phyloP scores from a whole-genome alignment of 257 asterid species.

The Nicotiana sylvestris region DNA sequence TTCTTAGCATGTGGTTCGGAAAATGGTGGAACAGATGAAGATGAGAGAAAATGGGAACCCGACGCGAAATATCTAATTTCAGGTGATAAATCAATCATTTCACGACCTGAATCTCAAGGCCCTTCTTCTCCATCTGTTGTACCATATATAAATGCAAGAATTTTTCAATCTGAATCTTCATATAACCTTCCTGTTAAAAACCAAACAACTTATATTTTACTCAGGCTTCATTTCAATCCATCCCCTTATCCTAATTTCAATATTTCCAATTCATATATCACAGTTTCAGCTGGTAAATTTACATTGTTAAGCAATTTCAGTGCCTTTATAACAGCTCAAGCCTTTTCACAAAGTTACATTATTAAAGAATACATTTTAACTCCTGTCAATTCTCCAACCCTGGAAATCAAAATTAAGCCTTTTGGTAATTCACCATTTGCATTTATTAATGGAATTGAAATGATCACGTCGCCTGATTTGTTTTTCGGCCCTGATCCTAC shows the following conservation, averaged over 20 bases:
- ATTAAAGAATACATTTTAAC: conserved; percentile 68
- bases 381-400: conserved; percentile 29
- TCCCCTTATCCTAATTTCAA: conserved; percentile 59
- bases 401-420: conserved; percentile 58
- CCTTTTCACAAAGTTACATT: conserved; percentile 74
- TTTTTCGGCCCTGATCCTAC: conserved; percentile 41
- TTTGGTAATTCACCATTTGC: conserved; percentile 48
- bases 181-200: conserved; percentile 52
- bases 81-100: conserved; percentile 31
- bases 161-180: conserved; percentile 51
- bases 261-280: conserved; percentile 56
- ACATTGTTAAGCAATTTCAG: conserved; percentile 68
- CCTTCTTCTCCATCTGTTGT: conserved; percentile 55
- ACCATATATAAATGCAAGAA: conserved; percentile 73
- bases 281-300: conserved; percentile 45
- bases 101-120: conserved; percentile 52
- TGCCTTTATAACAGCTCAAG: conserved; percentile 62
- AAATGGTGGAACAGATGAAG: conserved; percentile 39
- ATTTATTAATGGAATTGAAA: conserved; percentile 76
- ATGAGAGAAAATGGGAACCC: conserved; percentile 63
- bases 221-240: conserved; percentile 83
- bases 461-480: conserved; percentile 43
- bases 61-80: conserved; percentile 41
- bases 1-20: conserved; percentile 55
- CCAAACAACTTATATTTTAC: conserved; percentile 39